Evolutionary conservation across 495 filamentous ascomycete species (phyloP).

Genomic region (Neurospora intermedia): DNA sequence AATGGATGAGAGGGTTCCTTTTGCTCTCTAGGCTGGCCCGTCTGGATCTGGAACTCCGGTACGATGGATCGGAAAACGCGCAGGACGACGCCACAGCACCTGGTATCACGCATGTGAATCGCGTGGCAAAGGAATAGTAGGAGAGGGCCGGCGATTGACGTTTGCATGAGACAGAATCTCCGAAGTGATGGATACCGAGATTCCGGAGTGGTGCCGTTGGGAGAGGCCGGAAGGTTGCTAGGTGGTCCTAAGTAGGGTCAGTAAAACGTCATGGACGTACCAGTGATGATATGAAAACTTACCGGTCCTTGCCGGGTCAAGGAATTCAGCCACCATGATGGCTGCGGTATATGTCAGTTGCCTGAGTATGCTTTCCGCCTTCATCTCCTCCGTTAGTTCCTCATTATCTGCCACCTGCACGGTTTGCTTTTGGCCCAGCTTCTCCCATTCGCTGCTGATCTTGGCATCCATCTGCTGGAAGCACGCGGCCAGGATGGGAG

Average conservation of each 20-base stretch:
- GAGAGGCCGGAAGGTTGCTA: not conserved
- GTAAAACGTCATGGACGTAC: not conserved
- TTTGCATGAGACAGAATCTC: conserved; percentile 70
- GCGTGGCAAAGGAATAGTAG: conserved; percentile 87
- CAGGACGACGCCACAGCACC: conserved; percentile 77
- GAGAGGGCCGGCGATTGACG: conserved; percentile 71
- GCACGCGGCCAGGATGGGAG: conserved; percentile 69
- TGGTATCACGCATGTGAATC: conserved; percentile 79
- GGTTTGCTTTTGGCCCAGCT: conserved; percentile 45
- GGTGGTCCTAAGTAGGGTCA: not conserved
- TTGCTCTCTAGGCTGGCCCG: not conserved
- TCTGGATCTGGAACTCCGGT: conserved; percentile 49
- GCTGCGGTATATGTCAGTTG: conserved; percentile 87
- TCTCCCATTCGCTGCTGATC: conserved; percentile 77
- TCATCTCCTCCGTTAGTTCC: conserved; percentile 89
- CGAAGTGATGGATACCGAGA: conserved; percentile 45
- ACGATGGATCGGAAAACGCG: conserved; percentile 75
- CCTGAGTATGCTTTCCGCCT: conserved; percentile 90
- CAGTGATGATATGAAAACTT: conserved; percentile 17
- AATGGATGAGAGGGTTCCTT: not conserved
- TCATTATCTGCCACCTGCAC: conserved; percentile 44
- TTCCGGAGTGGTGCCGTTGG: conserved; percentile 3
- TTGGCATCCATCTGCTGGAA: conserved; percentile 82
- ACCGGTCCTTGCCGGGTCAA: conserved; percentile 59
- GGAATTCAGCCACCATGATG: conserved; percentile 74